Conservation (phyloP, 495 filamentous ascomycete genomes). For the Xylaria cubensis region DNA sequence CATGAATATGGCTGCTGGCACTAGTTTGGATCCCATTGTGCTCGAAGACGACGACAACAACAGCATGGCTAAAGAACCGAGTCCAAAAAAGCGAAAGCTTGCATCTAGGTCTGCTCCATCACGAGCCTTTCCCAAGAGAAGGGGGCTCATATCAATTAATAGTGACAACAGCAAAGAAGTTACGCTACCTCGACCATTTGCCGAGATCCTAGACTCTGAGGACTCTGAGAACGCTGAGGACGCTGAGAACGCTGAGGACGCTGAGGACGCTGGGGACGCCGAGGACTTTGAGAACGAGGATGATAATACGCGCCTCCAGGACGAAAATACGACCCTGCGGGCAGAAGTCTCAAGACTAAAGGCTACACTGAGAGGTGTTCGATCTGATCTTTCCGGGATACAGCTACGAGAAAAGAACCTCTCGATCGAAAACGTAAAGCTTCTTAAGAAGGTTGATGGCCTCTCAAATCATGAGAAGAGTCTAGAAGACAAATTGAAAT, state of each 20-base stretch:
- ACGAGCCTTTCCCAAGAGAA: neutral
- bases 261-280: no score
- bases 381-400: neutral
- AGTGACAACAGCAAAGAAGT: neutral
- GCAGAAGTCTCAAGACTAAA: neutral
- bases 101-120: neutral
- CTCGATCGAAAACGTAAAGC: neutral
- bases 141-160: neutral
- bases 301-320: neutral
- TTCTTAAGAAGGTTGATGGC: neutral
- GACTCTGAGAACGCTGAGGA: no score
- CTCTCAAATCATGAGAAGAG: neutral
- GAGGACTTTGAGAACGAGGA: neutral
- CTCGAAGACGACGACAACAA: slow-evolving; percentile 8
- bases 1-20: neutral
- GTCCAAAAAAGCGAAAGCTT: neutral
- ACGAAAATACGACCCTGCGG: neutral
- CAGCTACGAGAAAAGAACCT: neutral
- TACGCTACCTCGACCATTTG: neutral
- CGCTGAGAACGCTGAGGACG: no score
- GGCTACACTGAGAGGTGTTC: neutral
- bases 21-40: neutral
- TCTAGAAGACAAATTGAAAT: neutral
- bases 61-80: neutral
- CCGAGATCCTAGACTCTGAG: neutral